Base-by-base conservation (phyloP, 257 asterid genomes). In the Solanum sejunctum region DNA sequence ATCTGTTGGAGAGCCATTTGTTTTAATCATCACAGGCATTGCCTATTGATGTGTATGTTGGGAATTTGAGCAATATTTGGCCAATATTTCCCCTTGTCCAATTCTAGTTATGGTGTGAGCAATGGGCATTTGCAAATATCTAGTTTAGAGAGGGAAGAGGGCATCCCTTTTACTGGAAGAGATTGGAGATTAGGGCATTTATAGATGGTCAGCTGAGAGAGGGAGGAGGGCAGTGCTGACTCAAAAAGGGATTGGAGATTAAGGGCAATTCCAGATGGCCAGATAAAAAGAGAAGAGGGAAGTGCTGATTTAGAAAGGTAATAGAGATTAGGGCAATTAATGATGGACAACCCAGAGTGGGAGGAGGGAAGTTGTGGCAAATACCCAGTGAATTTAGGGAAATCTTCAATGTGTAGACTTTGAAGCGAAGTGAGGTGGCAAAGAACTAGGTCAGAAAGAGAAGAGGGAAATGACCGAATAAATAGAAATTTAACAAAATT, bases 241-340 rank as follows among this genome's bases (percentile, higher is more conserved):
- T 43, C 80, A 0, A 1, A 18, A 72, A 72, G 56, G 2, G 80
- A 71, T 43, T 43, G 18, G 36, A 71, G 80, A 4, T 69, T 6
- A 69, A 69, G 1, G 26, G 51, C 75, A 41, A 4, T 0, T 0
- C 1, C 0, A 0, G 2, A 20, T 58, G 1, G 4, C 2, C 8
- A 57, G 63, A 57, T 3, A 1, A 1, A 10, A 7, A 57, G 63
- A 0, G 23, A 57, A 3, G 63, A 6, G 63, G 8, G 63, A 3
- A 36, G 5, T 5, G 6, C 41, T 36, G 6, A 36, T 36, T 36
- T 5, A 36, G 41, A 5, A 36, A 36, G 41, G 6, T 3, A 36
- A 3, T 36, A 0, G 41, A 36, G 6, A 4, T 36, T 36, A 36
- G 6, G 41, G 41, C 41, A 32, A 32, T 32, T 32, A 32, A 32